Conservation (phyloP, 305 asterid species). For the Petunia hybrid region DNA sequence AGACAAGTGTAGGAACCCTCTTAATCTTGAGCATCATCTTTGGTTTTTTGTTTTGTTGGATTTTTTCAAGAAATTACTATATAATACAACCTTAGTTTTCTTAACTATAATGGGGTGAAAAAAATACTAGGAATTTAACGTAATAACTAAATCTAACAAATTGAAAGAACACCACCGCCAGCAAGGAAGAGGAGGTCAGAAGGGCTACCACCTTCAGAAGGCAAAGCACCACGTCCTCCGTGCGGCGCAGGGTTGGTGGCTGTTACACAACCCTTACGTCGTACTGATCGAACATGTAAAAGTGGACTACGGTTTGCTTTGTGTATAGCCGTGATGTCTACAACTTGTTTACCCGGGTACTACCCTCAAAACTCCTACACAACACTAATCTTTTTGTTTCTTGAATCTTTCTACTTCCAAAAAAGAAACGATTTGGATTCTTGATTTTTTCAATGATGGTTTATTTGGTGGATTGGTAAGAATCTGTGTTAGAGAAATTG, state of each 20-base stretch:
- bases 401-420: too few species aligned
- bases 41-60: background rate
- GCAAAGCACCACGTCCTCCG: slow-evolving; percentile 98
- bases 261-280: slow-evolving; percentile 77
- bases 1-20: slow-evolving; percentile 95
- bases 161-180: slow-evolving; percentile 71
- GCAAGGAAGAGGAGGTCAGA: slow-evolving; percentile 99
- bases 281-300: slow-evolving; percentile 73
- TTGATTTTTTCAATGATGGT: background rate
- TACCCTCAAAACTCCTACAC: slow-evolving; percentile 32
- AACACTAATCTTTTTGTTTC: too few species aligned
- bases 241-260: slow-evolving; percentile 87
- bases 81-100: background rate
- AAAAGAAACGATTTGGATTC: too few species aligned
- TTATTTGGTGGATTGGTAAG: background rate
- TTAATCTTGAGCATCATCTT: slow-evolving; percentile 75
- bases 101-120: background rate
- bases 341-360: slow-evolving; percentile 62
- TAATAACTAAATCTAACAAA: slow-evolving; percentile 28
- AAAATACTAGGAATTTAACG: background rate
- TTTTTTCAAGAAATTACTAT: slow-evolving; percentile 1
- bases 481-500: background rate
- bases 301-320: slow-evolving; percentile 54
- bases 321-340: slow-evolving; percentile 89
- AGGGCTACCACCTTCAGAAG: slow-evolving; percentile 98